Conservation (phyloP, 495 filamentous ascomycete species). For the Aspergillus bridgeri region DNA sequence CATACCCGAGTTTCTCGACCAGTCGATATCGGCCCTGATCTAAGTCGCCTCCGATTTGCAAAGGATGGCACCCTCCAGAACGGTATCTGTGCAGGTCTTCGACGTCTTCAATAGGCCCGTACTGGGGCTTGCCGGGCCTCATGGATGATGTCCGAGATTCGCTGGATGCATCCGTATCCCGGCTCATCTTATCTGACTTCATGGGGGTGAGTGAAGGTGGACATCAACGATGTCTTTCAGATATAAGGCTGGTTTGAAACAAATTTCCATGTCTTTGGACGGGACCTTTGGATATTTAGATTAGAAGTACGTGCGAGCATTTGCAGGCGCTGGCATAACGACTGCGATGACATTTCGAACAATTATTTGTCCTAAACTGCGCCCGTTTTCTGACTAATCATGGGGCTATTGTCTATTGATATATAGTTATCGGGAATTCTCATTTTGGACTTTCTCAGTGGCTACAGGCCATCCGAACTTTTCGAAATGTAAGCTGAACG, state of each 20-base stretch:
- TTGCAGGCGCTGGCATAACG: too few species aligned
- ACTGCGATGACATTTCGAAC: too few species aligned
- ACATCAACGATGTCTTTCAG: slow-evolving; percentile 10
- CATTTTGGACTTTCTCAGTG: too few species aligned
- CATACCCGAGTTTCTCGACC: slow-evolving; percentile 41
- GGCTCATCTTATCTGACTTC: slow-evolving; percentile 6
- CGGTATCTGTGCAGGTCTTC: slow-evolving; percentile 34
- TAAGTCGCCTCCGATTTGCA: slow-evolving; percentile 33
- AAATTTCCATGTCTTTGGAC: slow-evolving; percentile 5
- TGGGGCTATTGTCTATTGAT: too few species aligned
- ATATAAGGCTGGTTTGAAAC: slow-evolving; percentile 6
- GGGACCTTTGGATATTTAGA: slow-evolving; percentile 1
- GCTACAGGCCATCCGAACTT: too few species aligned
- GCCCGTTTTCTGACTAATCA: too few species aligned
- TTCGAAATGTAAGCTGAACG: too few species aligned
- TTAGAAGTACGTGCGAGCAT: slow-evolving; percentile 12
- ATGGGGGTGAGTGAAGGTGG: slow-evolving; percentile 5
- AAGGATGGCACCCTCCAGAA: slow-evolving; percentile 41
- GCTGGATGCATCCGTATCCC: slow-evolving; percentile 8
- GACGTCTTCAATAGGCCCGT: slow-evolving; percentile 16
- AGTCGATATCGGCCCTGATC: slow-evolving; percentile 33
- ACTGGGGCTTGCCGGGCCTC: slow-evolving; percentile 8
- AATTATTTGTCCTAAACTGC: too few species aligned
- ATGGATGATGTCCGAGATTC: slow-evolving; percentile 8
- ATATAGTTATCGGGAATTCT: too few species aligned